Evolutionary conservation across 2,329 filamentous ascomycete genomes (phyloP), one percentile per base, ranked within the genome.

Genomic region (Colletotrichum melonis): DNA sequence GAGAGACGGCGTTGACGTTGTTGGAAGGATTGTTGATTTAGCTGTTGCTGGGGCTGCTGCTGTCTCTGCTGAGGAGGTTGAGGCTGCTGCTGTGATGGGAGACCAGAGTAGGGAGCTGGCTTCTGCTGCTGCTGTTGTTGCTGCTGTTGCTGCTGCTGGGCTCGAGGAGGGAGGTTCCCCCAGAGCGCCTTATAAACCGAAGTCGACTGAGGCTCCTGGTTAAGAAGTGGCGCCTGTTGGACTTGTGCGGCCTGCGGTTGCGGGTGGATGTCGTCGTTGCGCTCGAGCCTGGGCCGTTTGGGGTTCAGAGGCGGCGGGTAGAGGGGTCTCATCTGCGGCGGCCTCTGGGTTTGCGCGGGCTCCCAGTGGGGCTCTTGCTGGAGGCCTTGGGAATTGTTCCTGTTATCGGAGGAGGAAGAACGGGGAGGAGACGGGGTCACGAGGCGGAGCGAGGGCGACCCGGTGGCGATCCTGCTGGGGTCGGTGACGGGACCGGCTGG

Each of bases 371-470:
- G 71, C 11, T 77, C 72, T 28, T 60, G 59, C 12, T 57, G 42
- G 26, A 24, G 38, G 59, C 19, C 52, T 69, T 35, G 55, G n/a
- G 52, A n/a, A 35, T 54, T 42, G 57, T 22, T 49, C 19, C 19
- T 49, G 19, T 22, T 49, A 7, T 22, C 42, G 42, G 42, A 49
- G 16, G 42, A n/a, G 42, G 42, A 49, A 1, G 42, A 49, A 3
- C 69, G 64, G n/a, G 73, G 73, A 19, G 65, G 81, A 1, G 82
- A 82, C 2, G 82, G 79, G n/a, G 80, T 76, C 38, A 84, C 81
- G 8, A 84, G 74, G 14, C 83, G 80, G 79, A 85, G 80, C 11
- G 82, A 84, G 0, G 82, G 81, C 6, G 81, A 82, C 54, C 75
- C 73, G 8, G 73, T 76, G 19, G 62, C 52, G 19, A 74, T 26